Base-by-base conservation (phyloP, 2,329 filamentous ascomycete genomes). In the Teratosphaeria nubilosa region DNA sequence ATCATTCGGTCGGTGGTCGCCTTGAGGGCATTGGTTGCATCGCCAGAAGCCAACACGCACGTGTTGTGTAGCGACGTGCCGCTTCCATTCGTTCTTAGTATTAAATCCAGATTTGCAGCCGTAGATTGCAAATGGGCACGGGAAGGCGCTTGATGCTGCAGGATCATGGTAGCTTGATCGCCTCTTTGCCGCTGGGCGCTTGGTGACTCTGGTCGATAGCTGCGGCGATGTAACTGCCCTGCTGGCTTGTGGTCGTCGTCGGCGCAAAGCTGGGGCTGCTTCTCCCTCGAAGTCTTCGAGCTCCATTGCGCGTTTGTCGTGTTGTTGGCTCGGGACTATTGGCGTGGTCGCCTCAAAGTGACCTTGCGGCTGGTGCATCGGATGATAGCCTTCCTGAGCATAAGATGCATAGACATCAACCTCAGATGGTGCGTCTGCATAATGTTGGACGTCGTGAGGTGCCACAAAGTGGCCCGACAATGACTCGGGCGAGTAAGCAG, bases 31-130 rank as follows among this genome's bases (percentile, higher is more conserved):
- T 32, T 87, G 77, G 63, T 85, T 81, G 75, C 91, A 97, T 58
- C 86, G 78, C 83, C 86, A 96, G 73, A 85, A 88, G 51, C 81
- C 76, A 2, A 89, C 77, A 56, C 86, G 82, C 24, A 96, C 77
- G 69, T 97, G 92, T 69, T 95, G 88, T 0, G 87, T 88, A 32
- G 79, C 76, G 66, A 92, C 84, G 69, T 97, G 92, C 0, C 92
- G 84, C 73, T 96, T 96, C 92, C 92, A 96, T 72, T 96, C 91
- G 70, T 96, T 96, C 75, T 95, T 96, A 64, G 81, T 86, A 2
- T 82, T 80, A 68, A 96, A 96, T 0, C 80, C 84, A 2, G 84
- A 82, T 0, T 62, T 63, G 74, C 92, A 97, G 34, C 87, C 88
- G 58, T 91, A 94, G 57, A 83, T 85, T 31, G 82, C 77, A 70